A percentile compares a stretch with the other conserved stretches of the same genome.
Conservation (phyloP, 257 asterid genomes). For the Knoxia roxburghii region DNA sequence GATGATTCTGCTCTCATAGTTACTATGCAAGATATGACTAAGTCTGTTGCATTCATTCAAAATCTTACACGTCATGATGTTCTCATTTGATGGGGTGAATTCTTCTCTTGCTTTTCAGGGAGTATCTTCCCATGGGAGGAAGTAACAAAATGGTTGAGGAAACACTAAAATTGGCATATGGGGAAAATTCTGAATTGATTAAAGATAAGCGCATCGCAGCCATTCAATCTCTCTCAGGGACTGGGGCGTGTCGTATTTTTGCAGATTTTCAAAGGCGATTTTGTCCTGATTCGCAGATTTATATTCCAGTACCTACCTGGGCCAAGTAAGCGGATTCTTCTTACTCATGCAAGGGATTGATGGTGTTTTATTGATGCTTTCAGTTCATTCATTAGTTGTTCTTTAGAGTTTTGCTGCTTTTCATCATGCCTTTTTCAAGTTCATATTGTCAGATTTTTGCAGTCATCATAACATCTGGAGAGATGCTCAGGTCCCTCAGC, state of each 20-base stretch:
- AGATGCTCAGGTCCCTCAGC: conserved; percentile 89
- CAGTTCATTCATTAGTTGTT: conserved; percentile 2
- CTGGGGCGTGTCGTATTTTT: conserved; percentile 96
- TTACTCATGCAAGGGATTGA: conserved; percentile 3
- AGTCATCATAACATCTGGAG: conserved; percentile 99
- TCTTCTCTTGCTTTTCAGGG: conserved; percentile 45
- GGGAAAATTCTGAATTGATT: conserved; percentile 78
- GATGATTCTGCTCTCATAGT: neutral
- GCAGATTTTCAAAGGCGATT: conserved; percentile 96
- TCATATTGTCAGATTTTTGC: conserved; percentile 27
- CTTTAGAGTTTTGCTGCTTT: conserved; percentile 6
- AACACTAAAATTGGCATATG: conserved; percentile 88
- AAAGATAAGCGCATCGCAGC: conserved; percentile 83
- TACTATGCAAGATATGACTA: neutral
- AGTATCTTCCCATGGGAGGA: conserved; percentile 99
- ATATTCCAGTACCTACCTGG: conserved; percentile 96
- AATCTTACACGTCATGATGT: neutral
- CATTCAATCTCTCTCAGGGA: conserved; percentile 91
- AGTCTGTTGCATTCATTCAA: neutral
- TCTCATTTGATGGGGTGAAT: neutral
- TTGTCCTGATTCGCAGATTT: conserved; percentile 76
- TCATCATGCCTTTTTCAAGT: conserved; percentile 6
- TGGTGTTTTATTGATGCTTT: conserved; percentile 1
- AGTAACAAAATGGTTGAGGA: conserved; percentile 76
- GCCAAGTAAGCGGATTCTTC: conserved; percentile 60